Evolutionary conservation across 2,329 filamentous ascomycete genomes (phyloP), one percentile per base, ranked within the genome.

Genomic region (Cladosporium austrohemisphaericum): DNA sequence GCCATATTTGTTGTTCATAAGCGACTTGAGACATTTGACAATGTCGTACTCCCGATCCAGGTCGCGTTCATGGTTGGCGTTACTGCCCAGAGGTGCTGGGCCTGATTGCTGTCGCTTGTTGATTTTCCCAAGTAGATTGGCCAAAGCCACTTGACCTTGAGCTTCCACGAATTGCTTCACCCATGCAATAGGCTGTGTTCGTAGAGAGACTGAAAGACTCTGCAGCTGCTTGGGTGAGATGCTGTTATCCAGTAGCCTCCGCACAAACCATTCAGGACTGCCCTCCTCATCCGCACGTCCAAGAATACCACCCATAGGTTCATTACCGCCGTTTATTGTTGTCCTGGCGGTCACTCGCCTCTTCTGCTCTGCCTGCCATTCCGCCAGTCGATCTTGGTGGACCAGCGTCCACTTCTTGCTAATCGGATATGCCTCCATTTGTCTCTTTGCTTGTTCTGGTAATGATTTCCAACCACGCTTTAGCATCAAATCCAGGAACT

Each of bases 1-100:
- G 54, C 93, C 93, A 67, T 95, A 97, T 68, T 95, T 96, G 79
- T 96, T 98, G 81, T 98, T 98, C 86, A 97, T 95, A 51, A 97
- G 72, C 25, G 91, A 90, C 74, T 97, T 97, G 51, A 98, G 72
- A 72, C 93, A 97, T 72, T 98, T 98, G 65, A 95, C 83, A 55
- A 98, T 95, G 65, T 97, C 93, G 66, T 97, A 97, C 71, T 95
- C 91, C 58, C 86, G 83, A 64, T 96, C 91, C 41, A 93, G 76
- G 63, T 92, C 88, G 67, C 86, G 89, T 60, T 95, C 89, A 22
- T 75, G 80, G 26, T 76, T 69, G 47, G 75, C 73, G 26, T 47
- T 44, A n/a, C 54, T 55, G 33, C 79, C 75, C 4, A 82, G 79
- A 19, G 80, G 79, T 3, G 83, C 79, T 2, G 87, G 86, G 4